Conservation (phyloP, 169 alveolate species). For the Cryptosporidium sp. region DNA sequence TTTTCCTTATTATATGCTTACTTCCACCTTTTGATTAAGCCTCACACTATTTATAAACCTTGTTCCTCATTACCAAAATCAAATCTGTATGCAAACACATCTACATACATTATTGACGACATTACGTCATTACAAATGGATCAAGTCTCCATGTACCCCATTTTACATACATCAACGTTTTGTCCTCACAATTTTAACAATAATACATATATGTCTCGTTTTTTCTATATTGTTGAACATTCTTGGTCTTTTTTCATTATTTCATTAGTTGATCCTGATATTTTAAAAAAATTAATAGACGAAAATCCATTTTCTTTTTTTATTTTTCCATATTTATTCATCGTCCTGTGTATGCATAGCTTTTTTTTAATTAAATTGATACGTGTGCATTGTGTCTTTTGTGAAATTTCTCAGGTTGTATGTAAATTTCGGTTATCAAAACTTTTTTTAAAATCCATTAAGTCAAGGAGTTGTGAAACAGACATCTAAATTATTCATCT, state of each 20-base stretch:
- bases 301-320: neutral
- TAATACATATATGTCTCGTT: neutral
- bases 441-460: no score
- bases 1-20: neutral
- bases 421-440: no score
- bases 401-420: no score
- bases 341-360: neutral
- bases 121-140: slow-evolving; percentile 70
- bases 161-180: slow-evolving; percentile 61
- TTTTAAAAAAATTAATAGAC: neutral
- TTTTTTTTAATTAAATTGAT: neutral
- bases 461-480: neutral
- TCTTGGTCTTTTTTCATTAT: neutral
- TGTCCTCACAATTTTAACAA: slow-evolving; percentile 41
- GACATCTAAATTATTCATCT: no score
- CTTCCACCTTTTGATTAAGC: slow-evolving; percentile 25
- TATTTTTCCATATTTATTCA: neutral
- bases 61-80: slow-evolving; percentile 33
- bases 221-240: neutral
- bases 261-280: neutral
- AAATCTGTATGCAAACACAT: slow-evolving; percentile 74
- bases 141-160: slow-evolving; percentile 75
- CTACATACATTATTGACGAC: slow-evolving; percentile 75
- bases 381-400: slow-evolving; percentile 31
- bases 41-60: slow-evolving; percentile 41